Evolutionary conservation across 176 grass and related monocot genomes (phyloP).

Genomic region (Phoenix roebelenii): DNA sequence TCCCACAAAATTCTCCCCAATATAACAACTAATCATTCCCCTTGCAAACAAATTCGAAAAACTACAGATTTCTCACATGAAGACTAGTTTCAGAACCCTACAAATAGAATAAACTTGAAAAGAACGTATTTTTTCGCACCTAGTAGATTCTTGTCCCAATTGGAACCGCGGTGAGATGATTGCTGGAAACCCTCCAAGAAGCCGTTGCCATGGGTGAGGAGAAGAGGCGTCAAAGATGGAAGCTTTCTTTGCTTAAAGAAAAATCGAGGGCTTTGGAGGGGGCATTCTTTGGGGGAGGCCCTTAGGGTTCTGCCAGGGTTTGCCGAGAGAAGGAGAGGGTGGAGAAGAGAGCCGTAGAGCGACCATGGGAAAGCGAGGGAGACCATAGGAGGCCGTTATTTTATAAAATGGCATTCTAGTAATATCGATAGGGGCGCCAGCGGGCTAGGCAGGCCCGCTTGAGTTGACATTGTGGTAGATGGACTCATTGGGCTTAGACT

Average conservation of each 20-base stretch:
- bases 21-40: too few species aligned
- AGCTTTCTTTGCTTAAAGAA: neutral
- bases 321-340: slow-evolving; percentile 1
- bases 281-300: neutral
- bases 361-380: slow-evolving; percentile 7
- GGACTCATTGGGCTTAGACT: too few species aligned
- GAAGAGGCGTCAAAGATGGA: neutral
- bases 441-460: too few species aligned
- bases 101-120: too few species aligned
- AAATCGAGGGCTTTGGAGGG: neutral
- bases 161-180: slow-evolving; percentile 13
- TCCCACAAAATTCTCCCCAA: too few species aligned
- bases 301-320: neutral
- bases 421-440: too few species aligned
- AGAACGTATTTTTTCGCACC: neutral
- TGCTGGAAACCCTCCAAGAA: slow-evolving; percentile 10
- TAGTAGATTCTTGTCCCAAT: slow-evolving; percentile 23
- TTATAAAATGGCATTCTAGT: too few species aligned
- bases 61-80: too few species aligned
- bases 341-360: neutral
- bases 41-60: too few species aligned
- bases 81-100: too few species aligned
- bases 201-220: neutral
- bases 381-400: too few species aligned
- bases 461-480: too few species aligned